A percentile compares a stretch with the other conserved stretches of the same genome.
Evolutionary conservation across 495 filamentous ascomycete species (phyloP).

Genomic region (Melanomma pulvis-pyrius): DNA sequence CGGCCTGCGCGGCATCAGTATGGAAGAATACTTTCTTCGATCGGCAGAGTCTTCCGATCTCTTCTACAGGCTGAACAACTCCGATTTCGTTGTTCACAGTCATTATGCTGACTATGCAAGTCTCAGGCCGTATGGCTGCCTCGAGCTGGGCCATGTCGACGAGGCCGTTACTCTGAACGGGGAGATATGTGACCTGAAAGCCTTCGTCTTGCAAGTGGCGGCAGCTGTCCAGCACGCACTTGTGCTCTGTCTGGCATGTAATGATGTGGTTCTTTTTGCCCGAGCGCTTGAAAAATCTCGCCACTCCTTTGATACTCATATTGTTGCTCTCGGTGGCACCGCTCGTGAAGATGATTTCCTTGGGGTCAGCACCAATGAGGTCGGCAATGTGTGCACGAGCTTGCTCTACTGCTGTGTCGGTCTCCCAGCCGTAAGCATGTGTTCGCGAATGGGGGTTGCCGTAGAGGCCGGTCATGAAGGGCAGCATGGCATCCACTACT

Average conservation of each 20-base stretch:
- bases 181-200: conserved; percentile 92
- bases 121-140: conserved; percentile 87
- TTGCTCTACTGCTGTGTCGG: conserved; percentile 86
- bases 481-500: conserved; percentile 95
- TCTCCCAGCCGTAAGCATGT: conserved; percentile 98
- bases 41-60: conserved; percentile 91
- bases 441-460: conserved; percentile 97
- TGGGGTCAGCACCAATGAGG: conserved; percentile 90
- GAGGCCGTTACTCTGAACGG: conserved; percentile 81
- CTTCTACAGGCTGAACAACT: conserved; percentile 90
- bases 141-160: conserved; percentile 85
- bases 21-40: conserved; percentile 96
- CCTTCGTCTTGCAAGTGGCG: conserved; percentile 96
- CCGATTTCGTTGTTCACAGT: conserved; percentile 99
- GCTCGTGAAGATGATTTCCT: conserved; percentile 98
- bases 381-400: conserved; percentile 81
- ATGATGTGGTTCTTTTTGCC: conserved; percentile 99
- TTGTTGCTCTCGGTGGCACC: conserved; percentile 99
- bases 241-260: conserved; percentile 96
- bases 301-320: conserved; percentile 98
- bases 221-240: conserved; percentile 96
- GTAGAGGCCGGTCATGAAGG: conserved; percentile 89
- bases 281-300: conserved; percentile 85
- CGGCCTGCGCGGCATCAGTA: conserved; percentile 94
- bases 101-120: conserved; percentile 93